Base-by-base conservation (phyloP, 768 basidiomycete species). In the Hortiboletus campestris region DNA sequence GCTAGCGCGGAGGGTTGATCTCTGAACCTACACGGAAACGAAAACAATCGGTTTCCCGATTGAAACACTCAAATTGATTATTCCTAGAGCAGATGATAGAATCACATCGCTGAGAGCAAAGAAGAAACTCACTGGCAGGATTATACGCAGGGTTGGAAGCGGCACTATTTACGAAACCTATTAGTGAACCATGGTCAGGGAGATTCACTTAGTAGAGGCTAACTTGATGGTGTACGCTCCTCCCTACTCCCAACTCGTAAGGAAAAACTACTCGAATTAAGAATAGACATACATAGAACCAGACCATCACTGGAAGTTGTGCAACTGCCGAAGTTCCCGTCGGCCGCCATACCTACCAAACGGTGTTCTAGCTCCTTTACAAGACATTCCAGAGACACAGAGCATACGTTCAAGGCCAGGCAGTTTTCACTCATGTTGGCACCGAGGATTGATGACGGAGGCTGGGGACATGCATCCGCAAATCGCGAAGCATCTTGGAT, bases 401-500 rank as follows among this genome's bases (percentile, higher is more conserved):
- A 10, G 47, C 63, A 8, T 55, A 64, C 84, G 57, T 85, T 84
- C 43, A 85, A 67, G 41, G 69, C 73, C n/a, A 85, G 63, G 55
- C 84, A 85, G 53, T 84, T 78, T 63, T 85, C 84, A 9, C 70
- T 71, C 10, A 77, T 70, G 3, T 75, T 71, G 13, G 79, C 82
- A 16, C 78, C 78, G 0, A 80, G 64, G 25, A 46, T 61, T 4
- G 58, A 34, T 10, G 56, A 61, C 11, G 73, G 64, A 11, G 75
- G 74, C 54, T 84, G 84, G 20, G 81, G 81, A 63, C 83, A 86
- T 2, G 80, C 81, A 56, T 81, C 74, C 0, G 82, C 81, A 55
- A 84, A 85, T 9, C 63, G 49, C 13, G 76, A 75, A 13, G 84
- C 81, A 53, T 79, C 64, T 35, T 73, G 67, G 2, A 81, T 55